A percentile compares a stretch with the other conserved stretches of the same genome.
phyloP scores from a whole-genome alignment of 352 stramenopile genomes.

The Phytophthora sojae region DNA sequence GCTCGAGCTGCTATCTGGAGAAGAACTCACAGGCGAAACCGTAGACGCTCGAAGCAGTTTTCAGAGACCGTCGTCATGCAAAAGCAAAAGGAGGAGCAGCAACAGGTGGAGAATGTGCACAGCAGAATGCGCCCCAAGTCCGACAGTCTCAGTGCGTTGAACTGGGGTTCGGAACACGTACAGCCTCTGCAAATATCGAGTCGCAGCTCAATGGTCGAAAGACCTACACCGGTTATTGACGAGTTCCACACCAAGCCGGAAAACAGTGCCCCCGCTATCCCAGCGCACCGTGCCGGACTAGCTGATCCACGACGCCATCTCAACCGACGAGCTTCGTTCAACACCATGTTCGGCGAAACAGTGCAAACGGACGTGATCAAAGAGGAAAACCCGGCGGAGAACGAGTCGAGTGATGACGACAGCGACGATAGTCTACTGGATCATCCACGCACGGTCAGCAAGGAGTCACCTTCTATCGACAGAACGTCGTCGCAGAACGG shows the following conservation, averaged over 20 bases:
- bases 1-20: slow-evolving; percentile 71
- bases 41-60: slow-evolving; percentile 81
- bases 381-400: slow-evolving; percentile 64
- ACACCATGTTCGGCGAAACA: slow-evolving; percentile 59
- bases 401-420: slow-evolving; percentile 58
- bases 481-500: slow-evolving; percentile 32
- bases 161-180: slow-evolving; percentile 32
- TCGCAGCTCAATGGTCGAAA: slow-evolving; percentile 55
- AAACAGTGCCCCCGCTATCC: slow-evolving; percentile 24
- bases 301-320: slow-evolving; percentile 71
- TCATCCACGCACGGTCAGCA: slow-evolving; percentile 17
- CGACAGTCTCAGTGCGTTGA: slow-evolving; percentile 44
- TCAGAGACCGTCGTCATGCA: slow-evolving; percentile 78
- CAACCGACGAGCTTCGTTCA: slow-evolving; percentile 70
- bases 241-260: slow-evolving; percentile 26
- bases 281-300: slow-evolving; percentile 39
- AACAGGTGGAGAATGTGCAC: slow-evolving; percentile 34
- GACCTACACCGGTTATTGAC: slow-evolving; percentile 26
- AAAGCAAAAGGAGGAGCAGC: slow-evolving; percentile 59
- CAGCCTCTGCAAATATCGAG: slow-evolving; percentile 19
- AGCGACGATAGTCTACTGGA: slow-evolving; percentile 38
- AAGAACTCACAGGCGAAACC: slow-evolving; percentile 63
- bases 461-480: slow-evolving; percentile 20
- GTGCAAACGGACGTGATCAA: slow-evolving; percentile 60
- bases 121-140: slow-evolving; percentile 58